These are phyloP conservation scores for Aspergillus baeticus DNA, from an alignment of 495 filamentous ascomycete species.

Conservation along the genomic window DNA sequence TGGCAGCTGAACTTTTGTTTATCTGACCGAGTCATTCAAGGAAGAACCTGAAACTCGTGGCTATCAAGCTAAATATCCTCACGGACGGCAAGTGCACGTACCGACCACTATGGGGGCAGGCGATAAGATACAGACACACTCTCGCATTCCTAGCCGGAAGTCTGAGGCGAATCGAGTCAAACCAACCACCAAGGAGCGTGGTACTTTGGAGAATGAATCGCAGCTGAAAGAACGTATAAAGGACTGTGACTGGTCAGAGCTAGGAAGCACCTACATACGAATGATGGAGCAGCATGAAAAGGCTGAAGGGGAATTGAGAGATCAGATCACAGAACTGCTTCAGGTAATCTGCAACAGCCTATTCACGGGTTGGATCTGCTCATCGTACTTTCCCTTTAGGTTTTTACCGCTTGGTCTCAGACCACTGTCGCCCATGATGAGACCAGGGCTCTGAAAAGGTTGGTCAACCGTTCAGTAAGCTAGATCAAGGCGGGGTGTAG, in stretches of 20 bases:
- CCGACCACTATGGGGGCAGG: not conserved
- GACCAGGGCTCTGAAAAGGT: constrained; percentile 68
- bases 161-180: not conserved
- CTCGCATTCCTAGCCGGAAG: not conserved
- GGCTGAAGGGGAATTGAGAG: constrained; percentile 58
- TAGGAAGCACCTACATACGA: constrained; percentile 61
- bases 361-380: not conserved
- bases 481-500: not conserved
- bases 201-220: not conserved
- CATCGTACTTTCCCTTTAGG: constrained; percentile 36
- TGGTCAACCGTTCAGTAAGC: constrained; percentile 2
- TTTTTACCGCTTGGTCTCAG: constrained; percentile 69
- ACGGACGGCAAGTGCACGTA: not conserved
- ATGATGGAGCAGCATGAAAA: constrained; percentile 58
- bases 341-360: constrained; percentile 43
- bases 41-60: not conserved
- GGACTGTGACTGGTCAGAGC: constrained; percentile 64
- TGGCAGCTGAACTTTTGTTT: no score
- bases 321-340: constrained; percentile 61
- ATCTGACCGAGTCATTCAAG: no score
- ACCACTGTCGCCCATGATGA: constrained; percentile 66
- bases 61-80: not conserved
- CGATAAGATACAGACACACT: not conserved
- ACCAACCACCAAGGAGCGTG: not conserved
- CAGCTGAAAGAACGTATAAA: constrained; percentile 26